Evolutionary conservation across 306 rosid genomes (phyloP), one percentile per base, ranked within the genome.

Genomic region (Comarum palustre): DNA sequence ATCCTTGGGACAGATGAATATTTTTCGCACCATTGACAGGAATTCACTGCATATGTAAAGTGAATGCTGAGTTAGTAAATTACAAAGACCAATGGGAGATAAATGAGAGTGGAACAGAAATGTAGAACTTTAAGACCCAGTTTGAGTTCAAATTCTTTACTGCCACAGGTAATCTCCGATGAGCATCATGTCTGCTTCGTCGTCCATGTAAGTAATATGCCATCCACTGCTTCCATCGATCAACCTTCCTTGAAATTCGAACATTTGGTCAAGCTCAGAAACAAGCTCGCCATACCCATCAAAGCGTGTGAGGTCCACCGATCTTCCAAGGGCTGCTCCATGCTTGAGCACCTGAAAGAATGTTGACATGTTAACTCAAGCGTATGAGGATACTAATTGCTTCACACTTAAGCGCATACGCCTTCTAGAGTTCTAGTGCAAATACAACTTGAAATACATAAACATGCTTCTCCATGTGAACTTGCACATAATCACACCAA

Each of bases 301-400:
- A 50, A 90, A 77, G 62, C 76, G 81, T 0, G 76, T 1, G 46
- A 90, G 86, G 77, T 87, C 85, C 70, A 87, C 68, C 12, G 92
- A 85, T 80, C 89, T 85, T 65, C 96, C 96, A 51, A 85, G 92
- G 55, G 81, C 83, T 38, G 76, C 68, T 83, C 92, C 90, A 38
- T 75, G 52, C 83, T 85, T 89, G 74, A 78, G 86, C 66, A 89
- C 96, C 92, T 89, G 86, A 66, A 80, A 85, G 65, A 47, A 32
- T 78, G 36, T 38, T 2, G 19, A 54, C 12, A 36, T 34, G 24
- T 20, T 34, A 38, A 69, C 57, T 51, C 22, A 2, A 69, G 13
- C 32, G 2, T 62, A 62, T 8, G 13, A 19, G 68, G 68, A 34
- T 19, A 63, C 29, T 34, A 9, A 8, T 17, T 36, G 45, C 11